Percentiles rank a stretch among this genome's conserved stretches.
phyloP scores from a whole-genome alignment of 2,329 filamentous ascomycete species.

The Beauveria sp. region DNA sequence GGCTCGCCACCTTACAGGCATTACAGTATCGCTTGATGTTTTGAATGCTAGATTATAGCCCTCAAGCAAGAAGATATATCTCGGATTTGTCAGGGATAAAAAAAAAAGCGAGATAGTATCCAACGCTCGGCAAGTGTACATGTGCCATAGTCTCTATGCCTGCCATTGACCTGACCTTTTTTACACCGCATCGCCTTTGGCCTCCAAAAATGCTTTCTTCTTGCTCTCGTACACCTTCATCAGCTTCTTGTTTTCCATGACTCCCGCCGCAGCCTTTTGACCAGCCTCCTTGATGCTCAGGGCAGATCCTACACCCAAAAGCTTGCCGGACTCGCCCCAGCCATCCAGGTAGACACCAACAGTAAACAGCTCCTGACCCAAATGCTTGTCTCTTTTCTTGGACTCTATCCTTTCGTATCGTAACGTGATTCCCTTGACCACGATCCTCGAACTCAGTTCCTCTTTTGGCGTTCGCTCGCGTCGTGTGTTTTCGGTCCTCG shows the following conservation, averaged over 20 bases:
- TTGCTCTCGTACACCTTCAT: constrained; percentile 42
- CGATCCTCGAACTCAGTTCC: constrained; percentile 32
- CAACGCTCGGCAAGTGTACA: neutral
- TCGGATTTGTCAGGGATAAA: too few relatives aligned
- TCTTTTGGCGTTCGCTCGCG: constrained; percentile 21
- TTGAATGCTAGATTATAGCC: too few relatives aligned
- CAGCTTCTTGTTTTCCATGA: constrained; percentile 59
- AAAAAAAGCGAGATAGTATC: too few relatives aligned
- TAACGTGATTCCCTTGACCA: constrained; percentile 49
- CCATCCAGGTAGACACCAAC: constrained; percentile 60
- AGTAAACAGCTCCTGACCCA: constrained; percentile 49
- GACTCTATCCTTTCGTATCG: constrained; percentile 50
- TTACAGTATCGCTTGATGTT: too few relatives aligned
- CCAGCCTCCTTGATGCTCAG: constrained; percentile 64
- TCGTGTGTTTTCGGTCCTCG: constrained; percentile 8
- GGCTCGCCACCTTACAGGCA: too few relatives aligned
- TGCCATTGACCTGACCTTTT: neutral
- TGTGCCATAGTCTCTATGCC: neutral
- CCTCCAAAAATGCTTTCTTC: constrained; percentile 36
- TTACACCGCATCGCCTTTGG: constrained; percentile 11
- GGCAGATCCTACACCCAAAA: constrained; percentile 56
- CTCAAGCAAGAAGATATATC: too few relatives aligned
- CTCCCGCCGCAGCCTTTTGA: constrained; percentile 55
- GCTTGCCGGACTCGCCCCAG: constrained; percentile 56
- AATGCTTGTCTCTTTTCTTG: constrained; percentile 45